Evolutionary conservation across 345 rosid genomes (phyloP).

Genomic region (Gossypium australe): DNA sequence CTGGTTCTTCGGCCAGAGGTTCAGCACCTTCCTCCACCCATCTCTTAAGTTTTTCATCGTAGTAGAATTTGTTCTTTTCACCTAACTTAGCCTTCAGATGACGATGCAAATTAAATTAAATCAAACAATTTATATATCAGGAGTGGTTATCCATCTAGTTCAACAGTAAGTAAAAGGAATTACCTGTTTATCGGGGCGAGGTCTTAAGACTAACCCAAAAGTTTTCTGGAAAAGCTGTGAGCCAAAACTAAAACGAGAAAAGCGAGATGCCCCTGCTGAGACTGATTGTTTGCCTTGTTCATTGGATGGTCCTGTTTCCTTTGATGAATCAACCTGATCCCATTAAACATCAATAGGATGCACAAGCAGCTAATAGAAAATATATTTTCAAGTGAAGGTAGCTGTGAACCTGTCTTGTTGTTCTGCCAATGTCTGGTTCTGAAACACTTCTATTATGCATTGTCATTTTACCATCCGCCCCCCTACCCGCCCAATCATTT

Average conservation of each 20-base stretch:
- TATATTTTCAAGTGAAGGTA: conserved; percentile 1
- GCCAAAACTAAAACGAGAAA: conserved; percentile 76
- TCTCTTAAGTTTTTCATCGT: conserved; percentile 89
- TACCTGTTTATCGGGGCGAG: conserved; percentile 75
- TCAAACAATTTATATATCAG: conserved; percentile 12
- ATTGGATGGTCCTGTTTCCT: conserved; percentile 38
- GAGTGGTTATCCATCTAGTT: neutral
- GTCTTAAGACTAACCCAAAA: conserved; percentile 70
- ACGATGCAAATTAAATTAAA: conserved; percentile 10
- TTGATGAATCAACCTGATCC: conserved; percentile 55
- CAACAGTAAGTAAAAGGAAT: conserved; percentile 7
- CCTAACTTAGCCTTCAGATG: conserved; percentile 87
- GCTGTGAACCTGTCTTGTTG: conserved; percentile 59
- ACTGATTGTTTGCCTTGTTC: conserved; percentile 51
- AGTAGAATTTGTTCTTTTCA: conserved; percentile 77
- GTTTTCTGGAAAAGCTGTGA: conserved; percentile 77
- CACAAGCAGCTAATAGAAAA: conserved; percentile 3
- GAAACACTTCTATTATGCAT: conserved; percentile 73
- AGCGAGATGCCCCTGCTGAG: conserved; percentile 51
- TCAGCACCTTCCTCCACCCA: conserved; percentile 98
- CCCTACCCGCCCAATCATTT: conserved; percentile 57
- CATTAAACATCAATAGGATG: conserved; percentile 16
- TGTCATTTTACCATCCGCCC: conserved; percentile 53
- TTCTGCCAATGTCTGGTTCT: conserved; percentile 77
- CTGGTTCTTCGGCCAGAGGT: conserved; percentile 77